Evolutionary conservation across 129 eudicot species (phyloP).

Genomic region (Lactuca saligna): DNA sequence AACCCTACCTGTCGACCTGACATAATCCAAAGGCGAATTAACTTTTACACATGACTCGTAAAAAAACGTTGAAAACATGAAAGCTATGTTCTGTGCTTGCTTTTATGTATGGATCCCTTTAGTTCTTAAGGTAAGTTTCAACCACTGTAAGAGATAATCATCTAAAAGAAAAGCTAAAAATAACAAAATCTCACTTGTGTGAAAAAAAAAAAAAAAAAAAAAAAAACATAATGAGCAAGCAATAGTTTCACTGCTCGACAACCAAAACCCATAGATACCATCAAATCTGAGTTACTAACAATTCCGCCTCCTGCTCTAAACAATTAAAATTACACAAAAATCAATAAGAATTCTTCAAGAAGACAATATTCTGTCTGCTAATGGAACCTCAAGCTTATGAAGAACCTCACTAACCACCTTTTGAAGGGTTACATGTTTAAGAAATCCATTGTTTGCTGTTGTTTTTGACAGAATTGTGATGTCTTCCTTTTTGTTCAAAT

Average conservation of each 20-base stretch:
- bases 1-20: neutral
- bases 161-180: neutral
- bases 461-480: conserved; percentile 57
- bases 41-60: neutral
- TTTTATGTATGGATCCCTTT: neutral
- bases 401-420: conserved; percentile 62
- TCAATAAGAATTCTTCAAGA: conserved; percentile 27
- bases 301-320: conserved; percentile 17
- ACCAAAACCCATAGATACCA: conserved; percentile 19
- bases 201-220: neutral
- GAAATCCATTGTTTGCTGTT: conserved; percentile 25
- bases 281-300: conserved; percentile 21
- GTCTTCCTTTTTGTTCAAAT: conserved; percentile 33
- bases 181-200: conserved; percentile 5
- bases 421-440: conserved; percentile 43
- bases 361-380: conserved; percentile 39
- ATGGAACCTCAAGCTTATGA: conserved; percentile 52
- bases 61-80: neutral
- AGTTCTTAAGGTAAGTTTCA: too few species aligned
- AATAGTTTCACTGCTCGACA: conserved; percentile 16
- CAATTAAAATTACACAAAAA: conserved; percentile 19
- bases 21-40: neutral
- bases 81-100: neutral
- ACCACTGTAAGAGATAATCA: too few species aligned
- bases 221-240: conserved; percentile 19